Base-by-base conservation (phyloP, 2,329 filamentous ascomycete genomes). In the Penicillium frequentans region DNA sequence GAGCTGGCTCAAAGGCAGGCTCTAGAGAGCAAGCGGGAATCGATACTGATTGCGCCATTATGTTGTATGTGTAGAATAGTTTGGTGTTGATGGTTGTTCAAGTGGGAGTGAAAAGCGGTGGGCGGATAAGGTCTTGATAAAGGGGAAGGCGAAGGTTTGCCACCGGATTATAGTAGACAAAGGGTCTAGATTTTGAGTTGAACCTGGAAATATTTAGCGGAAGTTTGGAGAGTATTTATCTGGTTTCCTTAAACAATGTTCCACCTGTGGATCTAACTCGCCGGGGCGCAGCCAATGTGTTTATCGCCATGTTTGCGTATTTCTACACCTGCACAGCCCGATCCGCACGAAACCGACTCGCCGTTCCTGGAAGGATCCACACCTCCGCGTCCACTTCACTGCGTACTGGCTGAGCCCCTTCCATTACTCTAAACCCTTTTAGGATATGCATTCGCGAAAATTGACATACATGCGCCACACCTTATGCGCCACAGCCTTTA, bases 21-120 rank as follows among this genome's bases (percentile, higher is more conserved):
- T 42, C 39, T 23, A 42, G 19, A 39, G 70, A 69, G 8, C 64
- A 59, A 16, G 65, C n/a, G 8, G 35, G 64, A n/a, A 65, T 58
- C 24, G 64, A 68, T 37, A 58, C 45, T 35, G 63, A 54, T 55
- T 63, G 54, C 14, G 62, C 52, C 65, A 70, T 72, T 39, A 42
- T 66, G 51, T 51, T 42, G 35, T 47, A 14, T 42, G 16, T 60
- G 54, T 27, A 42, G 39, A 42, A 5, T 4, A 21, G 37, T 42
- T 10, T 13, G 19, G 54, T 42, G 16, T 57, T 14, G n/a, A 49
- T 33, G 14, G 21, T 49, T 39, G 21, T 47, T 24, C 24, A 19
- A n/a, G 24, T 35, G 19, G 37, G n/a, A 29, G 26, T 5, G 44
- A 37, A 10, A 33, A 33, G 29, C 51, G 46, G 49, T 33, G 53